Evolutionary conservation across 2,329 filamentous ascomycete genomes (phyloP).

Genomic region (Xylaria sp.): DNA sequence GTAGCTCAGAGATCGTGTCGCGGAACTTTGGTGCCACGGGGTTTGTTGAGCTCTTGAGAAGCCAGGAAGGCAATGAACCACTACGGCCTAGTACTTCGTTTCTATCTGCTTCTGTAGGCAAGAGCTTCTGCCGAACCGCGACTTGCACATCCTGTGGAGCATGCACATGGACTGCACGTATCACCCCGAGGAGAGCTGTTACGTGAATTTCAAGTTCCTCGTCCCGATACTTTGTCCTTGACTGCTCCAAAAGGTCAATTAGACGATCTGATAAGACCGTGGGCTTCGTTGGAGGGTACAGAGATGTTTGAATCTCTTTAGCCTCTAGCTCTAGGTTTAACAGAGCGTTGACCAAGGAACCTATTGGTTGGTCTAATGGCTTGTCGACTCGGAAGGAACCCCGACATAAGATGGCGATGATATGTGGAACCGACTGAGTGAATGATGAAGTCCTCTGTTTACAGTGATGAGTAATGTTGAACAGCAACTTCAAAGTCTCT

Average conservation of each 20-base stretch:
- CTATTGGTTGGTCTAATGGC: constrained; percentile 78
- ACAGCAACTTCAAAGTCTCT: constrained; percentile 88
- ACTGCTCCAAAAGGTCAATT: constrained; percentile 74
- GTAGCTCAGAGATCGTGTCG: constrained; percentile 77
- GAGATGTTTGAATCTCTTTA: constrained; percentile 61
- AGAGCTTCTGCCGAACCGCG: constrained; percentile 71
- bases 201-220: constrained; percentile 77
- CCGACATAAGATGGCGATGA: constrained; percentile 75
- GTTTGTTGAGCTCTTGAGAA: constrained; percentile 82
- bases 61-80: constrained; percentile 75
- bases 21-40: constrained; percentile 76
- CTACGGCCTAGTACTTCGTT: constrained; percentile 80
- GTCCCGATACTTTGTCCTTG: constrained; percentile 71
- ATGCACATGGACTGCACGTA: constrained; percentile 75
- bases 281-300: constrained; percentile 74
- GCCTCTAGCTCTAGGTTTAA: constrained; percentile 78
- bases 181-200: constrained; percentile 77
- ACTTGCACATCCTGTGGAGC: constrained; percentile 71
- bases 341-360: constrained; percentile 80
- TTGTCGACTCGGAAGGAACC: constrained; percentile 66
- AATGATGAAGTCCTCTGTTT: constrained; percentile 71
- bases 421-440: constrained; percentile 71
- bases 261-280: constrained; percentile 71
- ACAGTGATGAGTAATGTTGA: constrained; percentile 84
- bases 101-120: constrained; percentile 82